phyloP scores from a whole-genome alignment of 1,284 basidiomycete genomes.

The Schizophyllum commune region DNA sequence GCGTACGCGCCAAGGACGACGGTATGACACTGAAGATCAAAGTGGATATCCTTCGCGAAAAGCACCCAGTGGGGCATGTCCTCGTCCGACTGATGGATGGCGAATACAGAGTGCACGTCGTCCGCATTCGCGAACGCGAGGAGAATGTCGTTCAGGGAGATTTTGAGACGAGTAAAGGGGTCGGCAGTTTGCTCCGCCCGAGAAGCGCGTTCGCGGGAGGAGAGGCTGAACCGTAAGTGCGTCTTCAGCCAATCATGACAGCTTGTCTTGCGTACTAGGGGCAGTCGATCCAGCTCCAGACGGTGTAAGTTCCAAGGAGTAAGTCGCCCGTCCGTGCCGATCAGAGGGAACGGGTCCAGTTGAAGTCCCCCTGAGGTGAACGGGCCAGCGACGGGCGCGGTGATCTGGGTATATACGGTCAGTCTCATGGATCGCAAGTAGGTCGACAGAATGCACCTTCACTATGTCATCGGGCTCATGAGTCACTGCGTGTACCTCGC shows the following conservation, averaged over 20 bases:
- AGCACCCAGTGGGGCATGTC: constrained; percentile 16
- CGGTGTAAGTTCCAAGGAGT: constrained; percentile 24
- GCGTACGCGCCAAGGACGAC: constrained; percentile 25
- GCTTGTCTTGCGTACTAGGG: constrained; percentile 12
- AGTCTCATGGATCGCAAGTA: background rate
- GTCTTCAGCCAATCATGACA: constrained; percentile 17
- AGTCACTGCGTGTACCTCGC: constrained; percentile 18
- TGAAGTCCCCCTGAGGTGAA: constrained; percentile 22
- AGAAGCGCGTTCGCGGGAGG: constrained; percentile 18
- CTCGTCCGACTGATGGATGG: constrained; percentile 15
- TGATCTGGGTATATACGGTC: constrained; percentile 16
- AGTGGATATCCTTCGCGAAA: constrained; percentile 19
- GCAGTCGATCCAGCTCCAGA: constrained; percentile 17
- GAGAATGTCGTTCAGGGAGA: constrained; percentile 19
- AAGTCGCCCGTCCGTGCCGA: constrained; percentile 5
- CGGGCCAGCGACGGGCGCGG: constrained; percentile 18
- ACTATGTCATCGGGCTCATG: constrained; percentile 23
- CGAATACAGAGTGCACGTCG: constrained; percentile 5
- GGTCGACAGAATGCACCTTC: constrained; percentile 16
- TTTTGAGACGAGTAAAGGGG: constrained; percentile 20
- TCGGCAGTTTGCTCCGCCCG: constrained; percentile 6
- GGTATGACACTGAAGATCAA: constrained; percentile 23
- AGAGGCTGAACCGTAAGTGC: constrained; percentile 22
- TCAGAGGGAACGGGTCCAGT: constrained; percentile 18
- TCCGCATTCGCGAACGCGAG: constrained; percentile 13